These are phyloP conservation scores for Astragalus glycyphyllos DNA, from an alignment of 306 rosid genomes.

Conservation along the genomic window DNA sequence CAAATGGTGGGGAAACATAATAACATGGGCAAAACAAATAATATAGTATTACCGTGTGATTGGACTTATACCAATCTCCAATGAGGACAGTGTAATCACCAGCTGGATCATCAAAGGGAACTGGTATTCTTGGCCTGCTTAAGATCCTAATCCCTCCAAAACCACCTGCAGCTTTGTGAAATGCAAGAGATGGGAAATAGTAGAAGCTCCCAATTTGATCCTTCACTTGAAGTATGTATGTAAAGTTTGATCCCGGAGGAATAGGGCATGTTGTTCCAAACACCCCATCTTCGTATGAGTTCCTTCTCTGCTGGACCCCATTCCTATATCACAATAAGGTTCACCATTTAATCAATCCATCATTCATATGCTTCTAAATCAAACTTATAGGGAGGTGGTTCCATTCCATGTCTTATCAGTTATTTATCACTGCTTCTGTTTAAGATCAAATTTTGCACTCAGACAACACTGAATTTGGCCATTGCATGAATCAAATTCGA, in stretches of 20 bases:
- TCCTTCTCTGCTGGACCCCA: conserved; percentile 90
- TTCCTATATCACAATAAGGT: conserved; percentile 54
- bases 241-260: conserved; percentile 88
- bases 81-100: conserved; percentile 88
- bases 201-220: conserved; percentile 98
- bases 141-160: conserved; percentile 94
- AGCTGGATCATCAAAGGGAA: conserved; percentile 88
- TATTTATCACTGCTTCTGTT: too few species aligned
- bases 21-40: too few species aligned
- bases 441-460: too few species aligned
- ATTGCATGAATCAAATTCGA: too few species aligned
- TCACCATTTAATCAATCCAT: too few species aligned
- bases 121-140: conserved; percentile 93
- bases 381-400: too few species aligned
- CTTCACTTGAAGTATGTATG: conserved; percentile 94
- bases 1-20: too few species aligned
- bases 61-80: conserved; percentile 91
- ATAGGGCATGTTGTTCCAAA: conserved; percentile 94
- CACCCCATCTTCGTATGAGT: conserved; percentile 90
- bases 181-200: conserved; percentile 92
- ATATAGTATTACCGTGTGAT: conserved; percentile 73
- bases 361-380: too few species aligned
- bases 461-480: too few species aligned
- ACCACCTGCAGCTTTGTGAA: conserved; percentile 98
- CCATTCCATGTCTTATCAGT: too few species aligned